phyloP scores from a whole-genome alignment of 2,329 filamentous ascomycete species.

The Bisporella sp. region DNA sequence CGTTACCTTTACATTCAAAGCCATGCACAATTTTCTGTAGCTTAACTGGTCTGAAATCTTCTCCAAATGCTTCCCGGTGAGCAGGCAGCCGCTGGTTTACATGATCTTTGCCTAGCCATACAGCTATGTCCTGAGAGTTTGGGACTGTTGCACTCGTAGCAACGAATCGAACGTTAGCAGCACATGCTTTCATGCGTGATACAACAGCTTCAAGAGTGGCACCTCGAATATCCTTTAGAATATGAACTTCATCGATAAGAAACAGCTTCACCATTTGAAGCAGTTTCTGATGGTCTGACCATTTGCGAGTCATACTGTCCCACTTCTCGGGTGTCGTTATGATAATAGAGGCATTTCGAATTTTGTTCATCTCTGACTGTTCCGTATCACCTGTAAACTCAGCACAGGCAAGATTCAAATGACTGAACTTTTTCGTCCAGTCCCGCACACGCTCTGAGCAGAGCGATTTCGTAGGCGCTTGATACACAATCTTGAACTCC shows the following conservation, averaged over 20 bases:
- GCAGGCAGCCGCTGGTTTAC: slow-evolving; percentile 56
- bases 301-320: slow-evolving; percentile 84
- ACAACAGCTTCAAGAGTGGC: slow-evolving; percentile 79
- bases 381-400: slow-evolving; percentile 81
- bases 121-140: slow-evolving; percentile 72
- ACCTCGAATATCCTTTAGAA: slow-evolving; percentile 71
- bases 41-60: slow-evolving; percentile 73
- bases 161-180: slow-evolving; percentile 68
- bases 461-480: slow-evolving; percentile 77
- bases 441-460: slow-evolving; percentile 71
- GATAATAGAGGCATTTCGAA: slow-evolving; percentile 73
- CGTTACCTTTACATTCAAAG: slow-evolving; percentile 55
- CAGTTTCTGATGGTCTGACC: slow-evolving; percentile 71
- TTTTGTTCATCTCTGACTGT: slow-evolving; percentile 54
- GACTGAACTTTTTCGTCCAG: slow-evolving; percentile 68
- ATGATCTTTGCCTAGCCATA: slow-evolving; percentile 66
- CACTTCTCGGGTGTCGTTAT: slow-evolving; percentile 87
- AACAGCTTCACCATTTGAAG: slow-evolving; percentile 73
- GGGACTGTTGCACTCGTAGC: slow-evolving; percentile 79
- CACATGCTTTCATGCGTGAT: slow-evolving; percentile 79
- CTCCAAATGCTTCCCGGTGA: slow-evolving; percentile 62
- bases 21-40: slow-evolving; percentile 72
- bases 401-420: slow-evolving; percentile 60
- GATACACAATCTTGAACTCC: slow-evolving; percentile 76
- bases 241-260: slow-evolving; percentile 83